Base-by-base conservation (phyloP, 306 rosid species). In the Corylus heterophylla region DNA sequence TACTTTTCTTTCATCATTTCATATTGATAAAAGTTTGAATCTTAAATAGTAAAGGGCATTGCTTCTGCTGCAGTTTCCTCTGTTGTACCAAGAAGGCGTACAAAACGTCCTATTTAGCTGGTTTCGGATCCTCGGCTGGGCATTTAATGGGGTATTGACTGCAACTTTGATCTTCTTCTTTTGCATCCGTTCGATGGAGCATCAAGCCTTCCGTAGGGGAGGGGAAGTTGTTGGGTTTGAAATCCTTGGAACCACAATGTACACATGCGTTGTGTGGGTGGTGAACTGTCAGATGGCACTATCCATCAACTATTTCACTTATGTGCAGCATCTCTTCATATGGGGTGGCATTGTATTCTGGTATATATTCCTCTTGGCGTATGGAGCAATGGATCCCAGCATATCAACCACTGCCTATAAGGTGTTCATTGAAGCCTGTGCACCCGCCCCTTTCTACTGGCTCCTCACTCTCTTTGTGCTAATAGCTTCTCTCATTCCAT, bases 281-380 rank as follows among this genome's bases (percentile, higher is more conserved):
- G 99, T 96, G 72, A 96, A 96, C 87, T 89, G 97, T 74, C 99
- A 96, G 82, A 93, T 96, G 99, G 98, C 98, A 39, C 68, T 96
- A 37, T 93, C 96, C 35, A 88, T 96, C 83, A 89, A 74, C 64
- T 91, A 93, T 88, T 93, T 96, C 91, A 90, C 99, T 37, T 90
- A 87, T 50, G 81, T 96, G 39, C 99, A 96, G 52, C 98, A 96
- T 75, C 75, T 93, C 76, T 86, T 96, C 93, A 90, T 96, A 61
- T 96, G 99, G 99, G 99, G 99, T 70, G 80, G 99, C 85, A 82
- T 90, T 66, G 10, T 76, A 3, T 79, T 89, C 45, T 96, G 98
- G 99, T 96, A 96, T 54, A 45, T 96, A 31, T 96, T 93, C 90
- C 97, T 90, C 49, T 9, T 96, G 68, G 93, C 84, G 39, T 96